These are phyloP conservation scores for Triglochin maritima DNA, from an alignment of 106 monocot genomes.

Conservation along the genomic window DNA sequence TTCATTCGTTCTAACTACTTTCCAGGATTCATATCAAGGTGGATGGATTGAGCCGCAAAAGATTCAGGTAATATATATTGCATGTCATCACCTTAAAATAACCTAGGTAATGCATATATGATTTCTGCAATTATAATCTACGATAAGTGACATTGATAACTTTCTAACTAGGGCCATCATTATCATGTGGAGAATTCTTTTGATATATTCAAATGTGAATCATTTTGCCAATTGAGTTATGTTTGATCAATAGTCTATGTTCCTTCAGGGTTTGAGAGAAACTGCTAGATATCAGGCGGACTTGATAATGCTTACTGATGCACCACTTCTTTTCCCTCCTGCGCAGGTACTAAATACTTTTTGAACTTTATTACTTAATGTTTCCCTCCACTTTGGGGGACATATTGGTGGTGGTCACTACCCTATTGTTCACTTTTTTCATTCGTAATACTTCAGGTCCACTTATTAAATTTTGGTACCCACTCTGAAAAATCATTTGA, in stretches of 20 bases:
- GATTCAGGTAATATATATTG: constrained; percentile 32
- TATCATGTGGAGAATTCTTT: too few relatives aligned
- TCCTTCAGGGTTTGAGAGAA: constrained; percentile 45
- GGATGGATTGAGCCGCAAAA: constrained; percentile 26
- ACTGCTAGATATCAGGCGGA: constrained; percentile 56
- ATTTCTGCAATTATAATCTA: background rate
- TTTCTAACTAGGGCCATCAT: too few relatives aligned
- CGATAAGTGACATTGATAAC: too few relatives aligned
- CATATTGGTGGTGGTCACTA: too few relatives aligned
- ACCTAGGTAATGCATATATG: background rate
- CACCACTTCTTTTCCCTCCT: constrained; percentile 88
- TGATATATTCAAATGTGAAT: too few relatives aligned
- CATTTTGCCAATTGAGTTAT: too few relatives aligned
- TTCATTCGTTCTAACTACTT: background rate
- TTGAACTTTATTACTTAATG: background rate
- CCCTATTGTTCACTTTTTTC: too few relatives aligned
- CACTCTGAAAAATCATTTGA: too few relatives aligned
- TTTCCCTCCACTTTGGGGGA: background rate
- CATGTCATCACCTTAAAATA: background rate
- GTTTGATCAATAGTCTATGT: background rate
- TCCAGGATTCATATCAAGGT: constrained; percentile 39
- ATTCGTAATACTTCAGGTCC: too few relatives aligned
- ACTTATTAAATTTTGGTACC: too few relatives aligned
- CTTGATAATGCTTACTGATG: constrained; percentile 84
- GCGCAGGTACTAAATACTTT: constrained; percentile 45